These are phyloP conservation scores for Xylaria digitata DNA, from an alignment of 2,329 filamentous ascomycete species.

Conservation along the genomic window DNA sequence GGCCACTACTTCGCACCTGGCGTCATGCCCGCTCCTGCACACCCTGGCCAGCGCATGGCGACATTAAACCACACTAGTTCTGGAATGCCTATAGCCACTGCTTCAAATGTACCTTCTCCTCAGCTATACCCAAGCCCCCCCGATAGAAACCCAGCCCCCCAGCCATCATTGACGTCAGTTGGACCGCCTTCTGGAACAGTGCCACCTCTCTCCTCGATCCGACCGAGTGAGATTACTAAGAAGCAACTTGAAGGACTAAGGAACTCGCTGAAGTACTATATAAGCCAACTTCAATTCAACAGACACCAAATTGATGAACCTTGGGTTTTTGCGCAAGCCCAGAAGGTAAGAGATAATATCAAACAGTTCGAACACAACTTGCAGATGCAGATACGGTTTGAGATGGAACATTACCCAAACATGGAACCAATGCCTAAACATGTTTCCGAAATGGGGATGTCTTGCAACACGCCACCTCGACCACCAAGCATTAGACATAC, in stretches of 20 bases:
- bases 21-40: constrained; percentile 37
- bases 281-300: constrained; percentile 71
- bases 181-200: constrained; percentile 35
- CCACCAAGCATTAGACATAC: constrained; percentile 45
- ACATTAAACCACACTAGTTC: constrained; percentile 27
- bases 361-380: constrained; percentile 63
- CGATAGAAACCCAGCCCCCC: constrained; percentile 11
- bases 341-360: constrained; percentile 59
- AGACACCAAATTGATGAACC: constrained; percentile 68
- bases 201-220: constrained; percentile 68
- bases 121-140: constrained; percentile 23
- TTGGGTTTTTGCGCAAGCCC: constrained; percentile 44
- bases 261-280: constrained; percentile 64
- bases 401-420: constrained; percentile 35
- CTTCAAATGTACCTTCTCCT: constrained; percentile 23
- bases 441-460: constrained; percentile 24
- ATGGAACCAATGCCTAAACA: constrained; percentile 36
- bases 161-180: constrained; percentile 21
- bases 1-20: constrained; percentile 42
- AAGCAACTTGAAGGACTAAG: constrained; percentile 66
- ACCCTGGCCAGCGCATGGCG: constrained; percentile 36
- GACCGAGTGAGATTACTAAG: constrained; percentile 69
- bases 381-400: constrained; percentile 49
- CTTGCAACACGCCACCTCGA: constrained; percentile 43
- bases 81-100: constrained; percentile 9